These are phyloP conservation scores for Zangia roseola DNA, from an alignment of 768 basidiomycete genomes.

Conservation along the genomic window DNA sequence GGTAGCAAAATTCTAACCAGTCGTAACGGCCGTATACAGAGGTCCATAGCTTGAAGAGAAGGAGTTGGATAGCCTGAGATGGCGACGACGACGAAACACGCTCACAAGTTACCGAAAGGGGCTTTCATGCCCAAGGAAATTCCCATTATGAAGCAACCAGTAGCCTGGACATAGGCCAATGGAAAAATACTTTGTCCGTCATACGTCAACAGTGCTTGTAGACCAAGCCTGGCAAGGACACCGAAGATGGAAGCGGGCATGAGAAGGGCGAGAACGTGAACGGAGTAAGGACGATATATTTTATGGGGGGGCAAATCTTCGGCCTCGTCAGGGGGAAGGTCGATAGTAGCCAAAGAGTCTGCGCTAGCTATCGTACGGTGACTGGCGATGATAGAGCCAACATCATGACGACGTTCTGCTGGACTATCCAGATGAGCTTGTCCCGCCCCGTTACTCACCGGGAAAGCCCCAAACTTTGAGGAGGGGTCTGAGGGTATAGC, in stretches of 20 bases:
- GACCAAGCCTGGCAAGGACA: constrained; percentile 76
- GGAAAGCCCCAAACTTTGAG: not conserved
- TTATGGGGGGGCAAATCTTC: constrained; percentile 35
- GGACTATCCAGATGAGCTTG: not conserved
- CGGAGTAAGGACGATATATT: constrained; percentile 52
- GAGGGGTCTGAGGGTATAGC: not conserved
- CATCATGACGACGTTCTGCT: constrained; percentile 21
- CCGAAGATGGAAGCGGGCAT: constrained; percentile 85
- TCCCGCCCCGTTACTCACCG: constrained; percentile 1
- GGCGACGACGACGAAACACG: constrained; percentile 8
- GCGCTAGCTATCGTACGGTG: constrained; percentile 34
- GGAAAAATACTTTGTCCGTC: constrained; percentile 76
- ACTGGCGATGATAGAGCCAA: constrained; percentile 36
- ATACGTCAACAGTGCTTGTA: constrained; percentile 72
- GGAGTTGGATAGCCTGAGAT: constrained; percentile 2
- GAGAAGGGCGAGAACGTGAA: constrained; percentile 66
- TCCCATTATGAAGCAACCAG: constrained; percentile 94
- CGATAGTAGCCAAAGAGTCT: constrained; percentile 41
- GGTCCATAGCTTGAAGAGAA: constrained; percentile 69
- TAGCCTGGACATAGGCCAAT: constrained; percentile 79
- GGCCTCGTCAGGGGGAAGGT: constrained; percentile 37
- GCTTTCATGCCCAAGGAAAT: constrained; percentile 67
- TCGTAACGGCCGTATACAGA: constrained; percentile 83
- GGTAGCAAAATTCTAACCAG: constrained; percentile 47
- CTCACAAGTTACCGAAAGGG: constrained; percentile 75